Evolutionary conservation across 371 early-diverging fungal species (phyloP).

Genomic region (Actinomortierella wolfii): DNA sequence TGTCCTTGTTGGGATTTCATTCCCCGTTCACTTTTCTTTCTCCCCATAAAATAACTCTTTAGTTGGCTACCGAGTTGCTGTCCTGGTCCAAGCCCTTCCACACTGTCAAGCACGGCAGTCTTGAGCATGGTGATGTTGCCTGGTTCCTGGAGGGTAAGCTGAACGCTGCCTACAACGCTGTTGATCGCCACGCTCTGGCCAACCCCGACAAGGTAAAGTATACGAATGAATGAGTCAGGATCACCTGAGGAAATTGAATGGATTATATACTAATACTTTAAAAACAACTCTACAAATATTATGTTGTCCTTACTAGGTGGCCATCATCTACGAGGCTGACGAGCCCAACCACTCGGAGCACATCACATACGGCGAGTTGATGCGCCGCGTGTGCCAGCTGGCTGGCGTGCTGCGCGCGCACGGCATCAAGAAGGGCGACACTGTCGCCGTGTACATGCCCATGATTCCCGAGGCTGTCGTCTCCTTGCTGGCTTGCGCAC

Average conservation of each 20-base stretch:
- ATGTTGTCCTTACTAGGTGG: too few species aligned
- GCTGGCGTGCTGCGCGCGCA: slow-evolving; percentile 79
- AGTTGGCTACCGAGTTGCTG: slow-evolving; percentile 74
- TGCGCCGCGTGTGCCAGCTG: slow-evolving; percentile 80
- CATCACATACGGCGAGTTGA: slow-evolving; percentile 86
- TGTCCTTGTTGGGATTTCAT: too few species aligned
- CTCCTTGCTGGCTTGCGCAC: slow-evolving; percentile 92
- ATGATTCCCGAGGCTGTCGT: slow-evolving; percentile 95
- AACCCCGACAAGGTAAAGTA: slow-evolving; percentile 64
- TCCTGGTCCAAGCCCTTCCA: slow-evolving; percentile 82
- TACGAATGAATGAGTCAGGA: too few species aligned
- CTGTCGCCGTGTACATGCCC: slow-evolving; percentile 96
- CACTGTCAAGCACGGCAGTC: slow-evolving; percentile 63
- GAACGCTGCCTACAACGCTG: slow-evolving; percentile 96
- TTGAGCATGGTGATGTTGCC: slow-evolving; percentile 78
- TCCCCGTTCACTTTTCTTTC: slow-evolving; percentile 4
- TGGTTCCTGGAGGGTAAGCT: slow-evolving; percentile 96
- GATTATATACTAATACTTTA: too few species aligned
- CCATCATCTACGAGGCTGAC: slow-evolving; percentile 92
- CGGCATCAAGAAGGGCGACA: slow-evolving; percentile 90
- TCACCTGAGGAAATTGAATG: too few species aligned
- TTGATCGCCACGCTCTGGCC: slow-evolving; percentile 89
- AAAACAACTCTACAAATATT: too few species aligned
- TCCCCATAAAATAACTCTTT: slow-evolving; percentile 4
- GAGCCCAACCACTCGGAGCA: slow-evolving; percentile 73